Evolutionary conservation across 257 asterid species (phyloP).

Genomic region (Solanum medicagineum): DNA sequence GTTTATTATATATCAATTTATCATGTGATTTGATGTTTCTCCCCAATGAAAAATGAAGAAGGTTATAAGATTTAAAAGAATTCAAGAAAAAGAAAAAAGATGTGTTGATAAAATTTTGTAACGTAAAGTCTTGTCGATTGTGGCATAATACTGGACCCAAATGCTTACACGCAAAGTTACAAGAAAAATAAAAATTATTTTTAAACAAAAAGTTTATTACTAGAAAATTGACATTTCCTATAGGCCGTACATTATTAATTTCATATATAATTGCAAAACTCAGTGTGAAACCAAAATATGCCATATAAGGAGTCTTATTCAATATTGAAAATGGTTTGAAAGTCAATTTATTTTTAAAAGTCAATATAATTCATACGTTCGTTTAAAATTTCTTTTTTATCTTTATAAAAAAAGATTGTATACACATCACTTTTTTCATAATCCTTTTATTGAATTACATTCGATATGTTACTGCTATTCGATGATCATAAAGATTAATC

Average conservation of each 20-base stretch:
- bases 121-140: background rate
- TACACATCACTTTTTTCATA: background rate
- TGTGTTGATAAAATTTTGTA: background rate
- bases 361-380: background rate
- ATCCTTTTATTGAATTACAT: too few species aligned
- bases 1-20: background rate
- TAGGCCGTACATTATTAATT: background rate
- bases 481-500: background rate
- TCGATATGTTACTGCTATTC: too few species aligned
- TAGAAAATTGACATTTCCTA: background rate
- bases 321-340: background rate
- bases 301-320: background rate
- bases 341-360: background rate
- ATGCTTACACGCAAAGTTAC: constrained; percentile 7
- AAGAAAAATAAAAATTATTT: background rate
- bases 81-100: background rate
- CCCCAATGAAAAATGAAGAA: background rate
- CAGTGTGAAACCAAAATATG: constrained; percentile 30
- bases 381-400: too few species aligned
- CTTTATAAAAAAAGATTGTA: background rate
- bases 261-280: background rate
- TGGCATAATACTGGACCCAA: background rate
- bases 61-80: background rate
- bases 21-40: background rate
- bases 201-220: background rate